Base-by-base conservation (phyloP, 2,329 filamentous ascomycete species). In the Pyricularia pennisetigena region DNA sequence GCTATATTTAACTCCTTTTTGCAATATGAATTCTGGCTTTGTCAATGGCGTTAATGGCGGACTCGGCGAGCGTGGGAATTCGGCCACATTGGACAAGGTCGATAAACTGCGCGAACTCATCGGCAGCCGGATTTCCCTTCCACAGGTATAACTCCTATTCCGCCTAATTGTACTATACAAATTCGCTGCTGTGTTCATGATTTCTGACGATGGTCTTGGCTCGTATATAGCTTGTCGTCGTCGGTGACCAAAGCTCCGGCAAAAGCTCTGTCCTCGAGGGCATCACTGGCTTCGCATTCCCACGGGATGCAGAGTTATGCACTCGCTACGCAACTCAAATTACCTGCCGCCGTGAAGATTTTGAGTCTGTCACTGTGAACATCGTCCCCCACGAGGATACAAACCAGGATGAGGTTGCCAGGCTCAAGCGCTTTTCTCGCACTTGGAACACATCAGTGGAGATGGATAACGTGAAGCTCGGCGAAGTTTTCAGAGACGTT, bases 201-300 rank as follows among this genome's bases (percentile, higher is more conserved):
- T 49, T 49, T 49, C 16, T 49, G 16, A 49, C 41, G 41, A 49
- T 49, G 16, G 41, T 49, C 4, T 49, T 49, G 35, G 35, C 74
- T 82, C 0, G 81, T 80, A 73, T 41, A 41, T 88, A 93, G 80
- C 91, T 95, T 72, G 90, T 90, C 41, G 92, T 94, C 8, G 91
- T 94, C 12, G 92, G 92, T 69, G 93, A 92, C 72, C 92, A 95
- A 75, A 94, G 90, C 0, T 93, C 91, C 63, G 92, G 92, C 74
- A 95, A 96, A 81, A 93, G 89, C 76, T 94, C 91, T 1, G 90
- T 95, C 24, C 80, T 95, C 49, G 91, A 95, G 75, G 94, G 79
- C n/a, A 70, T 85, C 32, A 85, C 82, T 0, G 81, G 80, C 0
- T 82, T 85, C 54, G 78, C 79, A 0, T 83, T 85, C 54, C 82